Evolutionary conservation across 257 asterid genomes (phyloP).

Genomic region (Fraxinus excelsior): DNA sequence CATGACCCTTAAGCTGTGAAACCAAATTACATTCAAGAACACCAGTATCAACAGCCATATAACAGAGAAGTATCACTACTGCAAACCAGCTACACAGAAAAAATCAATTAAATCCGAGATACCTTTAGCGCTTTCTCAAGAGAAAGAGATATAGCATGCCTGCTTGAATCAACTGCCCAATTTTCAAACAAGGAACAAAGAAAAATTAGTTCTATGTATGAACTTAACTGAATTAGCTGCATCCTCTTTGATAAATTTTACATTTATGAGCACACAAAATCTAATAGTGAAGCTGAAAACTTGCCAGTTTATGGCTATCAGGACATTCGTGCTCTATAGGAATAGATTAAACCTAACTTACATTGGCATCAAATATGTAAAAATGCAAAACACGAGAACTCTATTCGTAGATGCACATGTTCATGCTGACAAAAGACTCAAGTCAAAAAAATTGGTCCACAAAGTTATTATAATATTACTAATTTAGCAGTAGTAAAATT

Average conservation of each 20-base stretch:
- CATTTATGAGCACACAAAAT: not conserved
- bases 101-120: conserved; percentile 21
- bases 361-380: not conserved
- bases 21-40: conserved; percentile 10
- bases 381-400: not conserved
- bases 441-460: not conserved
- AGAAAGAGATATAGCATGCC: conserved; percentile 52
- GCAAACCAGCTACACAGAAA: conserved; percentile 10
- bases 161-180: conserved; percentile 56
- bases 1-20: conserved; percentile 73
- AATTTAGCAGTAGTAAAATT: not conserved
- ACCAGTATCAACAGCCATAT: conserved; percentile 25
- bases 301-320: not conserved
- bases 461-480: not conserved
- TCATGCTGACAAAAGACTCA: conserved; percentile 5
- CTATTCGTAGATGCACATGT: conserved; percentile 1
- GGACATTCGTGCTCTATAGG: not conserved
- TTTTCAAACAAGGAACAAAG: conserved; percentile 25
- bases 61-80: conserved; percentile 17
- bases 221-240: not conserved
- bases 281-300: not conserved
- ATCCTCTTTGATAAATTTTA: not conserved
- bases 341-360: not conserved
- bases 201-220: conserved; percentile 16
- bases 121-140: conserved; percentile 95